Evolutionary conservation across 2,329 filamentous ascomycete species (phyloP), one percentile per base, ranked within the genome.

Genomic region (Ampelomyces quisqualis): DNA sequence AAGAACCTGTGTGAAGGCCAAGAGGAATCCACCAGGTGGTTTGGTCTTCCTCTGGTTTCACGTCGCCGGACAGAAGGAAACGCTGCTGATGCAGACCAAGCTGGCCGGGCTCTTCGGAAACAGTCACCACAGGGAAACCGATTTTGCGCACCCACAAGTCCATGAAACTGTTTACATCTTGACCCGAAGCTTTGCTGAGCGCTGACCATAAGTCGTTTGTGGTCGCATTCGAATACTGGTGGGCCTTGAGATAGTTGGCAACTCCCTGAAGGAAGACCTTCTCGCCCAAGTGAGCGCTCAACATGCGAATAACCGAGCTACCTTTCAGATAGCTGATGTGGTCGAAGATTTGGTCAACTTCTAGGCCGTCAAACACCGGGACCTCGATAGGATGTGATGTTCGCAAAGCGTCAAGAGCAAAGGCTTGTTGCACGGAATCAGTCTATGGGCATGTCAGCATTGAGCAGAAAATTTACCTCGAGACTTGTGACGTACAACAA

Each of bases 281-380:
- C 37, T 86, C 84, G 10, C 90, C 90, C 13, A 98, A 81, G 68
- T 97, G 88, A 58, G 86, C 85, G 56, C 89, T 91, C 58, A 98
- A 73, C 93, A 98, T 98, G 62, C 93, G 86, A 62, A 98, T 93
- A 45, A 93, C 88, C 2, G 91, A 95, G 73, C 89, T 95, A 23
- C 93, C 93, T 74, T 98, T 97, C 49, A 94, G 77, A 66, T 97
- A 98, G 71, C 88, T 94, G 70, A 98, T 97, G 66, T 85, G 81
- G 67, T 98, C 93, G 63, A 98, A 98, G 53, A 97, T 95, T 69
- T 98, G 93, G 69, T 97, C 94, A 52, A 97, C 89, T 57, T 97
- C 93, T 8, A 97, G 80, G 20, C 90, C 93, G 66, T 96, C 90
- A 57, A 84, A 84, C 20, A 98, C 93, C 0, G 90, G 88, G 5